Percentiles rank a stretch among this genome's conserved stretches.
These are phyloP conservation scores for Multifurca ochricompacta DNA, from an alignment of 768 basidiomycete species.

Conservation along the genomic window DNA sequence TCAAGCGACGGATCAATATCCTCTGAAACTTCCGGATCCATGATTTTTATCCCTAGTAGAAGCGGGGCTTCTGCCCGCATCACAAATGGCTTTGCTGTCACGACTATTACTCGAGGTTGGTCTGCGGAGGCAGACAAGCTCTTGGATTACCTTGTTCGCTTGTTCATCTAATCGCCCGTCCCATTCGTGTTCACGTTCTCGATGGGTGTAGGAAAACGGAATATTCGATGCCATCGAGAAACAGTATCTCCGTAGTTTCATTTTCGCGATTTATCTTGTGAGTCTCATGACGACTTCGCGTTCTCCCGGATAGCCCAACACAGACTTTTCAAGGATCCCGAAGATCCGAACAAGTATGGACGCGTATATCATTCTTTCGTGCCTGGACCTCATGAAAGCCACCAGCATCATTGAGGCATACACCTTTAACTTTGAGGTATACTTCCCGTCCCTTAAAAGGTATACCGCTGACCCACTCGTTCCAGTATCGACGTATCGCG, in stretches of 20 bases:
- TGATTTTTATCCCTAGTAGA: slow-evolving; percentile 32
- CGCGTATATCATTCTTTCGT: slow-evolving; percentile 25
- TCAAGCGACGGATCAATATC: slow-evolving; percentile 29
- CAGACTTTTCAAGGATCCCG: slow-evolving; percentile 49
- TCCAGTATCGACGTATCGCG: slow-evolving; percentile 60
- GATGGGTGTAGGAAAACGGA: slow-evolving; percentile 58
- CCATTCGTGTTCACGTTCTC: not conserved
- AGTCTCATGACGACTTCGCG: slow-evolving; percentile 22
- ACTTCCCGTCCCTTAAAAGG: not conserved
- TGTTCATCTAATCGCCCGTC: slow-evolving; percentile 17
- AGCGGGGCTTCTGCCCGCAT: slow-evolving; percentile 29
- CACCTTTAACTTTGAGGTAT: slow-evolving; percentile 72
- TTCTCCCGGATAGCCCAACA: not conserved
- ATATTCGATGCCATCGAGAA: slow-evolving; percentile 83
- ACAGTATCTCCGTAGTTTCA: slow-evolving; percentile 76
- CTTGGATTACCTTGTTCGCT: slow-evolving; percentile 66
- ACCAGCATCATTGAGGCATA: slow-evolving; percentile 79
- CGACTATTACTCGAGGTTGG: slow-evolving; percentile 64
- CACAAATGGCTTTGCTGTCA: slow-evolving; percentile 64
- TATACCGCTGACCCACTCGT: not conserved
- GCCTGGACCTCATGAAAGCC: slow-evolving; percentile 1
- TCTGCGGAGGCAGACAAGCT: slow-evolving; percentile 79
- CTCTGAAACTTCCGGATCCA: slow-evolving; percentile 28
- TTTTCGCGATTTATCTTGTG: slow-evolving; percentile 80
- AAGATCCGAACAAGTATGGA: slow-evolving; percentile 75